Evolutionary conservation across 192 early-diverging fungal genomes (phyloP), one percentile per base, ranked within the genome.

Genomic region (Backusella circina): DNA sequence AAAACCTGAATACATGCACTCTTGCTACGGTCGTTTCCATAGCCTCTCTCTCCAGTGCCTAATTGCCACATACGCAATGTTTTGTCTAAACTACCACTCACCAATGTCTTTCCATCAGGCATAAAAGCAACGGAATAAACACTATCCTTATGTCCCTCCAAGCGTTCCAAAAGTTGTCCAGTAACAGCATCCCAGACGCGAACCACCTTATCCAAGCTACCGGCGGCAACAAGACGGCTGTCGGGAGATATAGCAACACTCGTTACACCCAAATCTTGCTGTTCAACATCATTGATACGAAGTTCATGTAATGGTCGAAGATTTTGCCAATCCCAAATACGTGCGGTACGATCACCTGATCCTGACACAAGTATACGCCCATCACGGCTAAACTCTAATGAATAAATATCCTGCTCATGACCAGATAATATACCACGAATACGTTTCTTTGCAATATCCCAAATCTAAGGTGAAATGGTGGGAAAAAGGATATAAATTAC

Each of bases 341-440:
- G 85, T 50, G 90, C 94, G 0, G 94, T 93, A 74, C 91, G 91
- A 84, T 95, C 94, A 54, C 94, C 94, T 6, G 93, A 94, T 37
- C 97, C 98, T 18, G 93, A 95, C 41, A 97, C 95, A 79, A 99
- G 91, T 18, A 89, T 90, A 71, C 88, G 80, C 36, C 97, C 96
- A 80, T 98, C 96, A 30, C 90, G 85, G 71, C 91, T 92, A 87
- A 97, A 99, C 74, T 98, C 98, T 80, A 99, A 84, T 33, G 92
- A 94, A 82, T 99, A 99, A 78, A 99, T 98, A 78, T 99, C 98
- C 84, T 96, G 94, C 65, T 95, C 94, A 79, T 99, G 98, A n/a
- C 98, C 98, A 31, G 83, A 79, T 64, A 97, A 89, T 18, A 86
- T 86, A 80, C 87, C 86, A 41, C 85, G 85, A 50, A 95, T 93